Base-by-base conservation (phyloP, 176 grass and related monocot species). In the Musa beccarii region DNA sequence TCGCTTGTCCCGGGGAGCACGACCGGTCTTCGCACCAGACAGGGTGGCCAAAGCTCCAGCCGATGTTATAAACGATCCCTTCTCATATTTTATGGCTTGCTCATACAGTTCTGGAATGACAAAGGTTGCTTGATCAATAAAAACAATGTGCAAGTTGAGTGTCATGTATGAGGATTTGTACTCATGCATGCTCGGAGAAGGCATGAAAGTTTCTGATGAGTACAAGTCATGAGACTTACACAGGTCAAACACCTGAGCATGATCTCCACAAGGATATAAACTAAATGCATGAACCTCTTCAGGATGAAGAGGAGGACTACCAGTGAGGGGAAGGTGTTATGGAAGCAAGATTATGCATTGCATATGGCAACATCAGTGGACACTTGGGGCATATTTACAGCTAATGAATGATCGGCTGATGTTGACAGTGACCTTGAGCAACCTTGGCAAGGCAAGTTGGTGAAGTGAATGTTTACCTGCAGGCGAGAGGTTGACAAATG, bases 31-130 rank as follows among this genome's bases (percentile, higher is more conserved):
- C 51, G 95, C 95, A 56, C 95, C 95, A 12, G 95, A 99, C 54
- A 99, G 70, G 73, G 95, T 99, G 7, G 88, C 95, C 86, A 99
- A 82, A 51, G 95, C 90, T 1, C 95, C 95, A 11, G 22, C 79
- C 10, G 86, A 85, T 76, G 90, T 88, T 68, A 99, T 87, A 78
- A 89, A 99, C 52, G 95, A 99, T 6, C 95, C 90, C 73, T 99
- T 99, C 88, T 99, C 95, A 54, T 92, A 94, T 86, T 94, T 99
- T 28, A 99, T 94, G 49, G 95, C 90, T 89, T 98, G 95, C 86
- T 98, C 95, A 80, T 99, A 99, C 80, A 98, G 79, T 79, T 98
- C 95, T 90, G 80, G 29, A 14, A 54, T 6, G 34, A 43, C 34
- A 43, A 43, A 43, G 34, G 34, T 43, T 6, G 0, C 34, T 43